Conservation (phyloP, 352 stramenopile genomes). For the Aphanomyces stellatus region DNA sequence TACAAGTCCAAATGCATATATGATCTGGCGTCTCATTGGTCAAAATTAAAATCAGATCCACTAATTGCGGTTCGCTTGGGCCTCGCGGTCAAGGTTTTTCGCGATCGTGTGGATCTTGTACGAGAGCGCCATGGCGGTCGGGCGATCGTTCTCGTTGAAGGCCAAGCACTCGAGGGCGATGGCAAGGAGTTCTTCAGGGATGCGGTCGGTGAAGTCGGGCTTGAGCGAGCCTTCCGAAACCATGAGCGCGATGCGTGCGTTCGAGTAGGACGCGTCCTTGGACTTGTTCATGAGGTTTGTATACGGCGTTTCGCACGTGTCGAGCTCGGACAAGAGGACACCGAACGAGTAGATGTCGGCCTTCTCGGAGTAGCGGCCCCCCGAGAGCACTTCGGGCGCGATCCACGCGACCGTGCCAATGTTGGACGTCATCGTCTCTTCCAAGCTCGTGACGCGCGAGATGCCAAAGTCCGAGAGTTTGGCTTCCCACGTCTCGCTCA, state of each 20-base stretch:
- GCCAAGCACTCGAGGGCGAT: neutral
- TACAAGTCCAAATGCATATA: too few species aligned
- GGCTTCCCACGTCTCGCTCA: slow-evolving; percentile 17
- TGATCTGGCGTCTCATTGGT: too few species aligned
- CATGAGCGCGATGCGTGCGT: slow-evolving; percentile 19
- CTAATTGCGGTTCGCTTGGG: too few species aligned
- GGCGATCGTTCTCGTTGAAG: slow-evolving; percentile 14
- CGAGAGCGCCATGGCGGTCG: neutral
- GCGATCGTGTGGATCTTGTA: slow-evolving; percentile 26
- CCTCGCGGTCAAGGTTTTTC: too few species aligned
- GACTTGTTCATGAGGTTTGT: slow-evolving; percentile 15
- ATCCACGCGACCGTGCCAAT: slow-evolving; percentile 19
- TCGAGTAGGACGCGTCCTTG: slow-evolving; percentile 12
- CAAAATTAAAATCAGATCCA: too few species aligned
- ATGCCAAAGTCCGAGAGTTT: slow-evolving; percentile 20
- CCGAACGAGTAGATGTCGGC: slow-evolving; percentile 20
- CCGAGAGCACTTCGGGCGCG: slow-evolving; percentile 15
- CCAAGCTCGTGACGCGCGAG: slow-evolving; percentile 15
- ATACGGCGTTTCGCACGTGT: slow-evolving; percentile 18
- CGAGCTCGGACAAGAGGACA: slow-evolving; percentile 15
- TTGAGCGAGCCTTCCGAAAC: slow-evolving; percentile 15
- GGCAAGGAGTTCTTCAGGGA: slow-evolving; percentile 1
- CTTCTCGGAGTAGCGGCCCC: slow-evolving; percentile 18
- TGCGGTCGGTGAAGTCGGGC: slow-evolving; percentile 14
- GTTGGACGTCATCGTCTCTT: slow-evolving; percentile 20